phyloP scores from a whole-genome alignment of 2,329 filamentous ascomycete species.

The Lasiodiplodia sp. region DNA sequence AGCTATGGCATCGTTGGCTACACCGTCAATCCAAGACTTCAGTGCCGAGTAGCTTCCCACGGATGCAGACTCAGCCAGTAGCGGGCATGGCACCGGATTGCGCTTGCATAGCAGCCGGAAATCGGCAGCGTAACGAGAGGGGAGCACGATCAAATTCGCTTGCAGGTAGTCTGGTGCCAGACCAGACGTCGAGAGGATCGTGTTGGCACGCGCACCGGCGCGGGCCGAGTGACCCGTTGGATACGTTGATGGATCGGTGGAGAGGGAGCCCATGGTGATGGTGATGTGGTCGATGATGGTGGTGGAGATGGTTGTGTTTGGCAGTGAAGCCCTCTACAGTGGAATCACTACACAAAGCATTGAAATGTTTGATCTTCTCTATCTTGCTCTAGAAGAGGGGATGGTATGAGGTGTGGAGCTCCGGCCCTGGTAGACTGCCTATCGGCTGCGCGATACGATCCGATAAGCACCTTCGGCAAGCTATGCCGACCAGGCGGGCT shows the following conservation, averaged over 20 bases:
- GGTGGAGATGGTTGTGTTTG: not conserved
- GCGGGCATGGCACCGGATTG: constrained; percentile 69
- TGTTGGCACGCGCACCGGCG: constrained; percentile 53
- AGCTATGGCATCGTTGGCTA: constrained; percentile 54
- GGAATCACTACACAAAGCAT: not conserved
- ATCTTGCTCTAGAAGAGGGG: not conserved
- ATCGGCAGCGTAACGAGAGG: constrained; percentile 63
- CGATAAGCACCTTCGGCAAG: constrained; percentile 22
- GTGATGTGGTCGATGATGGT: not conserved
- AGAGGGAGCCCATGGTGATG: constrained; percentile 18
- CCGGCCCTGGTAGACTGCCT: not conserved
- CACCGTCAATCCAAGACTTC: constrained; percentile 47
- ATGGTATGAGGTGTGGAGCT: not conserved
- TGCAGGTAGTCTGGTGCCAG: constrained; percentile 65
- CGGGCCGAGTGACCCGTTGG: constrained; percentile 50
- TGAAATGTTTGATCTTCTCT: not conserved
- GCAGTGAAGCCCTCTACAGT: not conserved
- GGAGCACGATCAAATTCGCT: constrained; percentile 69
- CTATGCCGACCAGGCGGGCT: not conserved
- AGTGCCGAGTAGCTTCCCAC: constrained; percentile 54
- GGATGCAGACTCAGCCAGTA: constrained; percentile 61
- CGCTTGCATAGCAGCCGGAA: constrained; percentile 66
- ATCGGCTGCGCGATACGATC: constrained; percentile 20
- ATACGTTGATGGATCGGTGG: not conserved
- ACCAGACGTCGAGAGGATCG: constrained; percentile 64